phyloP scores from a whole-genome alignment of 257 asterid genomes.

The Capsicum chinense region DNA sequence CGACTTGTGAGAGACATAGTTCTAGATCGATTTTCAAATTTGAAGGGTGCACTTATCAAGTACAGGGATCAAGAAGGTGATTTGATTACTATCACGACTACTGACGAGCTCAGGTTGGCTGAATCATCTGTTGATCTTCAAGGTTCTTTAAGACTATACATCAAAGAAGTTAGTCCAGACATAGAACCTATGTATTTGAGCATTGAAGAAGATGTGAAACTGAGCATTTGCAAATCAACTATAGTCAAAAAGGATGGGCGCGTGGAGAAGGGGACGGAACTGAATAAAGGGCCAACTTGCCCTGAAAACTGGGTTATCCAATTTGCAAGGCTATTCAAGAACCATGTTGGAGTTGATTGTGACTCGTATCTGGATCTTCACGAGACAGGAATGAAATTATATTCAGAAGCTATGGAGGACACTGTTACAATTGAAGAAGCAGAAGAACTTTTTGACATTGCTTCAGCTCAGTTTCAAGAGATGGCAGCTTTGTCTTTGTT shows the following conservation, averaged over 20 bases:
- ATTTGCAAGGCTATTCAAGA: conserved; percentile 82
- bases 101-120: conserved; percentile 88
- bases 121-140: conserved; percentile 74
- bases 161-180: conserved; percentile 80
- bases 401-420: conserved; percentile 92
- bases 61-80: conserved; percentile 94
- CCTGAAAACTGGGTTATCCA: conserved; percentile 87
- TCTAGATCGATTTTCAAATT: conserved; percentile 65
- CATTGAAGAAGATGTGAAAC: conserved; percentile 44
- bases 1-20: conserved; percentile 70
- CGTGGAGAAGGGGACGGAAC: conserved; percentile 36
- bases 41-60: conserved; percentile 84
- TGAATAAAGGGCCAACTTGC: conserved; percentile 41
- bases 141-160: conserved; percentile 70
- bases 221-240: conserved; percentile 42
- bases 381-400: conserved; percentile 81
- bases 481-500: conserved; percentile 90
- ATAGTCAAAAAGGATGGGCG: conserved; percentile 38
- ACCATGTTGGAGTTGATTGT: conserved; percentile 81
- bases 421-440: conserved; percentile 83
- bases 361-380: conserved; percentile 89
- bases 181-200: conserved; percentile 63
- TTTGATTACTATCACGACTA: conserved; percentile 80
- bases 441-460: conserved; percentile 71
- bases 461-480: conserved; percentile 84